phyloP scores from a whole-genome alignment of 148 eudicot genomes.

The Cornus kousa region DNA sequence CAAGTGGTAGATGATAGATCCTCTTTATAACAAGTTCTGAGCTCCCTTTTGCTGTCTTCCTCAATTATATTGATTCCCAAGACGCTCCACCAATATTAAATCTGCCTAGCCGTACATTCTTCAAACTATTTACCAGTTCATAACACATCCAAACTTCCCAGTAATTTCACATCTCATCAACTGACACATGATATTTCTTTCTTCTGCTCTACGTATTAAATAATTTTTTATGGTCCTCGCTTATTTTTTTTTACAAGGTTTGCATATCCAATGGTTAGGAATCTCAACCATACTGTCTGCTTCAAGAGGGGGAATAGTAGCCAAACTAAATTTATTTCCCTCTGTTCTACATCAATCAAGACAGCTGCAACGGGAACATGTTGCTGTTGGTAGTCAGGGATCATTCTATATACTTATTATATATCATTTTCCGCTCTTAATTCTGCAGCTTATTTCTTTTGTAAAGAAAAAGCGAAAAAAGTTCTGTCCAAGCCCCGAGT shows the following conservation, averaged over 20 bases:
- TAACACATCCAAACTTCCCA: too few species aligned
- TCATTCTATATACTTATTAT: neutral
- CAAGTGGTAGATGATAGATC: too few species aligned
- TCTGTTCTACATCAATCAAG: too few species aligned
- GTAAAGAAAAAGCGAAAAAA: too few species aligned
- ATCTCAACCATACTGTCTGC: neutral
- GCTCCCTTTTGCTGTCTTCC: neutral
- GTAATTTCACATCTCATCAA: too few species aligned
- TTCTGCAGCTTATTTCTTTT: too few species aligned
- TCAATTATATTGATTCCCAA: neutral
- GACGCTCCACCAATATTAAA: neutral
- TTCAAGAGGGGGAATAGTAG: neutral
- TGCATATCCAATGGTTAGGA: neutral
- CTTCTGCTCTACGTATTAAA: too few species aligned
- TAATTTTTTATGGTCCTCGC: too few species aligned
- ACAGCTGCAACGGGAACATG: too few species aligned
- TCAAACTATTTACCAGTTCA: neutral
- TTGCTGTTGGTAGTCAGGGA: neutral
- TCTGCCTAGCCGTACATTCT: neutral
- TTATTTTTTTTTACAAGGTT: too few species aligned
- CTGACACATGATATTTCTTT: too few species aligned
- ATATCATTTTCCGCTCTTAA: too few species aligned
- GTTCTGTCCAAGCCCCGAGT: neutral
- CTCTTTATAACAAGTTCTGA: neutral
- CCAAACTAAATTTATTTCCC: neutral